phyloP scores from a whole-genome alignment of 352 stramenopile genomes.

The Pythium apleroticum region DNA sequence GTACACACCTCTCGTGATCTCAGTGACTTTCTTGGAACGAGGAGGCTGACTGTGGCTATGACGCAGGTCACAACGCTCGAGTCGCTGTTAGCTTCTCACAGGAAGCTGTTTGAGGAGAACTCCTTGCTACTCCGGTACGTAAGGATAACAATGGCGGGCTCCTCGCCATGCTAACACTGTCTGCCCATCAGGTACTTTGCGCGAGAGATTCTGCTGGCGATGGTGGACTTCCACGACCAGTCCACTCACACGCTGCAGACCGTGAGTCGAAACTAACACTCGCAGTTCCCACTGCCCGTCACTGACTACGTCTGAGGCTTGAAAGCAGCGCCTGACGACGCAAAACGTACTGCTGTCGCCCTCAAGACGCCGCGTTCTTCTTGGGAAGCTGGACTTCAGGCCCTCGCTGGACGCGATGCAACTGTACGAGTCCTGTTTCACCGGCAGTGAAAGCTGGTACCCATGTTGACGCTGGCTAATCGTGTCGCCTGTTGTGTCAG shows the following conservation, averaged over 20 bases:
- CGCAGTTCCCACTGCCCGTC: slow-evolving; percentile 3
- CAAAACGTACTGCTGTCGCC: slow-evolving; percentile 24
- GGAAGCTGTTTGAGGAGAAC: background rate
- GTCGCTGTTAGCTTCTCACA: slow-evolving; percentile 1
- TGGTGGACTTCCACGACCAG: slow-evolving; percentile 35
- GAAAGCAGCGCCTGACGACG: slow-evolving; percentile 16
- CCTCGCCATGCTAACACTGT: too few species aligned
- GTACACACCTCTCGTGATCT: slow-evolving; percentile 8
- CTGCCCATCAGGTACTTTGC: slow-evolving; percentile 17
- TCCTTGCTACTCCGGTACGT: slow-evolving; percentile 11
- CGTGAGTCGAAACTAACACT: slow-evolving; percentile 7
- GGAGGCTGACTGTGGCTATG: too few species aligned
- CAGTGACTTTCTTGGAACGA: too few species aligned
- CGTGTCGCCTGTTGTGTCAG: too few species aligned
- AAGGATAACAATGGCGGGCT: too few species aligned
- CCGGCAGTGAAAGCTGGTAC: too few species aligned
- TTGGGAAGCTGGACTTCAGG: slow-evolving; percentile 24
- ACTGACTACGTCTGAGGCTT: slow-evolving; percentile 2
- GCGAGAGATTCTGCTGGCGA: slow-evolving; percentile 27
- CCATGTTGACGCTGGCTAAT: too few species aligned
- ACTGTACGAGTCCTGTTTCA: slow-evolving; percentile 11
- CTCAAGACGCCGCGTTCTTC: slow-evolving; percentile 22
- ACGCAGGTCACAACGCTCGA: slow-evolving; percentile 14
- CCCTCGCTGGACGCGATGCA: slow-evolving; percentile 1
- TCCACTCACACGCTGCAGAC: slow-evolving; percentile 24